Evolutionary conservation across 495 filamentous ascomycete species (phyloP).

Genomic region (Penicillium canescens): DNA sequence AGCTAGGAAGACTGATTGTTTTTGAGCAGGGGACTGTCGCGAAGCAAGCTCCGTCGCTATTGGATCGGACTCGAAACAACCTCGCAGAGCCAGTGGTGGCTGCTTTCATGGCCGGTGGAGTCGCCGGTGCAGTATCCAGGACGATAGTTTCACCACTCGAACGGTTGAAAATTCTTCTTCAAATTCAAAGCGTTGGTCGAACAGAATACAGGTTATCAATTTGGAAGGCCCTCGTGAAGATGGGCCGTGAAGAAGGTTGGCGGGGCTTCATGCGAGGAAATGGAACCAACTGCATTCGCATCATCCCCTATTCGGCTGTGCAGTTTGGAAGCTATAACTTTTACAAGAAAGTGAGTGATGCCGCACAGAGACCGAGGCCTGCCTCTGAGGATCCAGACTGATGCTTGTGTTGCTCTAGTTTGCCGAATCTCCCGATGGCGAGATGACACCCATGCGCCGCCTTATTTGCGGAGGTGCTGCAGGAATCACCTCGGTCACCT

Average conservation of each 20-base stretch:
- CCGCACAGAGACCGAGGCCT: background rate
- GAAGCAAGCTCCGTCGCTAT: slow-evolving; percentile 13
- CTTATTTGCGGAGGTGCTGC: slow-evolving; percentile 84
- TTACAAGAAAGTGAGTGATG: slow-evolving; percentile 78
- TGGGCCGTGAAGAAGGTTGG: slow-evolving; percentile 96
- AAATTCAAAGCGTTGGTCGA: slow-evolving; percentile 88
- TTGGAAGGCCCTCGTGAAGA: slow-evolving; percentile 84
- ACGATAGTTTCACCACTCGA: slow-evolving; percentile 96
- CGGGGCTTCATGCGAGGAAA: slow-evolving; percentile 95
- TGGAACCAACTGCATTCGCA: slow-evolving; percentile 96
- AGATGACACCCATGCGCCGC: slow-evolving; percentile 66
- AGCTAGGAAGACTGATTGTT: background rate
- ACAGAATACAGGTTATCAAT: slow-evolving; percentile 91
- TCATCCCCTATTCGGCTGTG: slow-evolving; percentile 96
- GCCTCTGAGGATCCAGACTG: background rate
- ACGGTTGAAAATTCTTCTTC: slow-evolving; percentile 94
- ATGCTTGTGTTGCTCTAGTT: slow-evolving; percentile 47
- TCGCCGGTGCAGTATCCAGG: slow-evolving; percentile 94
- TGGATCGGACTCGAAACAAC: slow-evolving; percentile 21
- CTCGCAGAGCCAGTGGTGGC: slow-evolving; percentile 72
- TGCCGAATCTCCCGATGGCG: slow-evolving; percentile 71
- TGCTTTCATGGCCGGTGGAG: slow-evolving; percentile 92
- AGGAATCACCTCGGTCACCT: slow-evolving; percentile 88
- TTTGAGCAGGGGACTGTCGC: slow-evolving; percentile 13
- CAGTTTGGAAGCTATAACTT: slow-evolving; percentile 98